phyloP scores from a whole-genome alignment of 371 early-diverging fungal genomes.

The Mortierella sp. region DNA sequence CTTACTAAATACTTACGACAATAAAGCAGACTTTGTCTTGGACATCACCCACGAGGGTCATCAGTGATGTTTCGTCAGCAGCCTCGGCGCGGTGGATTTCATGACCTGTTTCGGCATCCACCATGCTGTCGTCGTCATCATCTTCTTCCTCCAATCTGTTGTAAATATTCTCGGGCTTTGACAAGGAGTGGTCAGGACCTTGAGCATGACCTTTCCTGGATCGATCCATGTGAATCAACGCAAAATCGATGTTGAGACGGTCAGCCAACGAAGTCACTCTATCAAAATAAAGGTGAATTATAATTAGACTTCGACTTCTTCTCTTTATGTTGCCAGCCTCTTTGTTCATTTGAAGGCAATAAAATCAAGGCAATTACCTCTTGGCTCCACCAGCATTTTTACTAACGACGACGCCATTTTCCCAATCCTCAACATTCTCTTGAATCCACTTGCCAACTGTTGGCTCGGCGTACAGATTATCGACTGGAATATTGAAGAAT shows the following conservation, averaged over 20 bases:
- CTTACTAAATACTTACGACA: slow-evolving; percentile 69
- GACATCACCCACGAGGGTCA: slow-evolving; percentile 95
- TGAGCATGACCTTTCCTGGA: slow-evolving; percentile 71
- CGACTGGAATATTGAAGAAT: slow-evolving; percentile 95
- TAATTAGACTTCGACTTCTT: neutral
- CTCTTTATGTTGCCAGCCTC: neutral
- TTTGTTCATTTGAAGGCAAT: neutral
- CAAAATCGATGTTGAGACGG: slow-evolving; percentile 93
- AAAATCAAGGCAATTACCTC: slow-evolving; percentile 66
- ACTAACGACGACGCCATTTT: slow-evolving; percentile 89
- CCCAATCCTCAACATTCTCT: slow-evolving; percentile 82
- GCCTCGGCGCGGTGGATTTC: slow-evolving; percentile 33
- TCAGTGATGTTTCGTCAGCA: slow-evolving; percentile 52
- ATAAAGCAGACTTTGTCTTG: slow-evolving; percentile 89
- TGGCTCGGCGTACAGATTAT: slow-evolving; percentile 96
- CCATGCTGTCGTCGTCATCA: slow-evolving; percentile 64
- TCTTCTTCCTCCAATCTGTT: slow-evolving; percentile 54
- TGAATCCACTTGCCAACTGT: slow-evolving; percentile 90
- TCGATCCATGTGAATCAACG: slow-evolving; percentile 93
- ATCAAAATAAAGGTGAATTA: slow-evolving; percentile 5
- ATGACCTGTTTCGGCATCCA: slow-evolving; percentile 55
- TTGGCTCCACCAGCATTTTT: slow-evolving; percentile 99
- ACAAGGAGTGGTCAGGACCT: slow-evolving; percentile 64
- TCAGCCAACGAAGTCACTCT: slow-evolving; percentile 97
- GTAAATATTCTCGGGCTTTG: slow-evolving; percentile 59